These are phyloP conservation scores for Eucalyptus pauciflora DNA, from an alignment of 345 rosid species.

Conservation along the genomic window DNA sequence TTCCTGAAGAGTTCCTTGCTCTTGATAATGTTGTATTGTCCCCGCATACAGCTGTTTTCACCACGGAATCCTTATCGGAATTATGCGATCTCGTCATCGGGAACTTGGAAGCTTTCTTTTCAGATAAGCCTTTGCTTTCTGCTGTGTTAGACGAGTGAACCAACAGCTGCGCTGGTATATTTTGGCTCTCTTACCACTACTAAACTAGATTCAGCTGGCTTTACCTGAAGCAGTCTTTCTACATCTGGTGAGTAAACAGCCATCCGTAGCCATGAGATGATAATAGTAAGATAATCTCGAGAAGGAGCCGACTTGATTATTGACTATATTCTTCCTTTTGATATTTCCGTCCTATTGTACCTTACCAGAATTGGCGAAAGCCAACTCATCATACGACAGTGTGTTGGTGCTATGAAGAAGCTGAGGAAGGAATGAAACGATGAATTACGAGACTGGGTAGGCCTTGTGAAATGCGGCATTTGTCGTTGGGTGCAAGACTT, in stretches of 20 bases:
- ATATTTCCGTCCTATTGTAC: not conserved
- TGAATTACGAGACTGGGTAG: not conserved
- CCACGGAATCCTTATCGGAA: constrained; percentile 23
- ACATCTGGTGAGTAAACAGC: not conserved
- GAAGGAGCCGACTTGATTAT: not conserved
- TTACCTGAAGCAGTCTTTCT: not conserved
- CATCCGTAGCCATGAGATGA: not conserved
- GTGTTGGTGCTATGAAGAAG: not conserved
- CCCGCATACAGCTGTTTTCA: constrained; percentile 26
- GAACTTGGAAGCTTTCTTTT: constrained; percentile 52
- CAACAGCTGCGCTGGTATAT: not conserved
- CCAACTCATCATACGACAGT: not conserved
- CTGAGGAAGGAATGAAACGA: not conserved
- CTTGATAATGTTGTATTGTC: constrained; percentile 43
- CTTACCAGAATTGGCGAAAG: not conserved
- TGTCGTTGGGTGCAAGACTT: not conserved
- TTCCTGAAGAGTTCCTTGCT: constrained; percentile 22
- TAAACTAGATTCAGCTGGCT: not conserved
- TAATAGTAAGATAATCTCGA: not conserved
- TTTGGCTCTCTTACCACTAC: not conserved
- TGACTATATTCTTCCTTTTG: not conserved
- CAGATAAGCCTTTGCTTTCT: constrained; percentile 16
- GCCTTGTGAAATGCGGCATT: not conserved
- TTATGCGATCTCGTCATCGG: constrained; percentile 16
- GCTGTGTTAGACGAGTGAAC: not conserved